A percentile compares a stretch with the other conserved stretches of the same genome.
phyloP scores from a whole-genome alignment of 2,329 filamentous ascomycete species.

The Pestalotiopsis sp. region DNA sequence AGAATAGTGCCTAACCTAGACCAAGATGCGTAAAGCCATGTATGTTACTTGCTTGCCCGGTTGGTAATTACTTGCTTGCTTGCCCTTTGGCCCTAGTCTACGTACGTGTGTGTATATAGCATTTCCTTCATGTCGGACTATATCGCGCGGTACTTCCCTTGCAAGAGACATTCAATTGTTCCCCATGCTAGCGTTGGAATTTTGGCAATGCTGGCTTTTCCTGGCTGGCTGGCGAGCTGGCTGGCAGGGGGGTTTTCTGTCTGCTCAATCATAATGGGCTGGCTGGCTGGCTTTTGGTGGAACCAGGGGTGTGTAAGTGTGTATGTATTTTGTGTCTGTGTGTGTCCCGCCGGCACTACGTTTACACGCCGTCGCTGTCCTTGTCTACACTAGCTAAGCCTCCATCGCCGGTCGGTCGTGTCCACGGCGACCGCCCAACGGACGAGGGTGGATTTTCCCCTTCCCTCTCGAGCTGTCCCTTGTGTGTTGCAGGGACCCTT shows the following conservation, averaged over 20 bases:
- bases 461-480: too few species aligned
- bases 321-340: too few species aligned
- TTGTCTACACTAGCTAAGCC: too few species aligned
- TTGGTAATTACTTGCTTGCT: neutral
- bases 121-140: too few species aligned
- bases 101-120: neutral
- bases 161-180: neutral
- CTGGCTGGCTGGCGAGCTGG: neutral
- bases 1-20: neutral
- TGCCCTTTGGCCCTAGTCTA: neutral
- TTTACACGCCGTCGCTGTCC: too few species aligned
- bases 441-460: too few species aligned
- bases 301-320: too few species aligned
- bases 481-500: neutral
- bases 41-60: neutral
- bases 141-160: neutral
- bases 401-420: too few species aligned
- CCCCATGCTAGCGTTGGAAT: neutral
- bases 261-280: too few species aligned
- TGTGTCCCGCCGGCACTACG: too few species aligned
- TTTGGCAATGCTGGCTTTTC: neutral
- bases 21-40: neutral
- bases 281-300: too few species aligned
- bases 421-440: neutral
- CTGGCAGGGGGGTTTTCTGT: neutral